phyloP scores from a whole-genome alignment of 352 stramenopile genomes.

The Aphanomyces invadans region DNA sequence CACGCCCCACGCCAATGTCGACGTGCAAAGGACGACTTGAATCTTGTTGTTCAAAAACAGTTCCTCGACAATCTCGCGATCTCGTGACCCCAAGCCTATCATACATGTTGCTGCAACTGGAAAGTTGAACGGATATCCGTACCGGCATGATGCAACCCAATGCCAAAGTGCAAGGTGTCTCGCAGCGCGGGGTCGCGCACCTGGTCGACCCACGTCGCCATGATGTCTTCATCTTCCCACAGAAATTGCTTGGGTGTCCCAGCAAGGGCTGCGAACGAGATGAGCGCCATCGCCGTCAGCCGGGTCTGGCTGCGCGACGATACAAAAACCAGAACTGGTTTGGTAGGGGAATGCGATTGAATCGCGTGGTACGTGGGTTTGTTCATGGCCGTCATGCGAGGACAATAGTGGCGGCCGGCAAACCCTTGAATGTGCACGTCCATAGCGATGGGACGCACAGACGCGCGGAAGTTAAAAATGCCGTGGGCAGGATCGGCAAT shows the following conservation, averaged over 20 bases:
- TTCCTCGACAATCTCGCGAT: conserved; percentile 95
- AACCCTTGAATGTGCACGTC: conserved; percentile 96
- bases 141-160: conserved; percentile 96
- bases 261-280: conserved; percentile 79
- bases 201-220: conserved; percentile 74
- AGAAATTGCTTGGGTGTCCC: conserved; percentile 91
- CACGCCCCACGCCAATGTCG: conserved; percentile 88
- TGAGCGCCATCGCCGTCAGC: conserved; percentile 96
- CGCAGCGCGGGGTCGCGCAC: conserved; percentile 75
- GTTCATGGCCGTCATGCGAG: conserved; percentile 99
- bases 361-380: conserved; percentile 98
- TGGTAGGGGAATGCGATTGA: conserved; percentile 88
- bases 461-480: conserved; percentile 93
- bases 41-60: conserved; percentile 96
- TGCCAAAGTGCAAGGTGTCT: conserved; percentile 96
- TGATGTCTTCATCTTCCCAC: conserved; percentile 82
- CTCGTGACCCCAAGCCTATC: conserved; percentile 49
- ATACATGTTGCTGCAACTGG: no score
- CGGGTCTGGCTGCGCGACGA: conserved; percentile 96
- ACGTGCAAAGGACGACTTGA: conserved; percentile 91
- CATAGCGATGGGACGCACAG: conserved; percentile 95
- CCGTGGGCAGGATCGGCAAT: conserved; percentile 70
- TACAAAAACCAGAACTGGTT: conserved; percentile 97
- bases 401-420: conserved; percentile 94
- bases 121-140: no score